Evolutionary conservation across 306 rosid species (phyloP), one percentile per base, ranked within the genome.

Genomic region (Myrica gale): DNA sequence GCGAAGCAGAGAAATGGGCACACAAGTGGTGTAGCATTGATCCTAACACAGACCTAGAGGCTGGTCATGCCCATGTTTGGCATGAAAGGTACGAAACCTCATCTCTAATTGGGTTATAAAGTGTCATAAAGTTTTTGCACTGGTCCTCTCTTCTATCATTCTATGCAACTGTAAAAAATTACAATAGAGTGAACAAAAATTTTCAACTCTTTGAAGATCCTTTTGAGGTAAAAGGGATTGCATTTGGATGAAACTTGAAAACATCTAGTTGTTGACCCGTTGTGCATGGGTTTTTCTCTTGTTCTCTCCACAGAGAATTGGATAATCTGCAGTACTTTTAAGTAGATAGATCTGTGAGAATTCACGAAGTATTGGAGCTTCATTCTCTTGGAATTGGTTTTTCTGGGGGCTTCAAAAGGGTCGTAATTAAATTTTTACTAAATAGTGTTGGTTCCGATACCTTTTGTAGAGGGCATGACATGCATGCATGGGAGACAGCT

Each of bases 31-130:
- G 99, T 82, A 89, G 87, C 69, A 90, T 96, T 76, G 98, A 96
- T 71, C 98, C 98, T 57, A 86, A 76, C 84, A 89, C 96, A 21
- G 87, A 82, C 9, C 85, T 96, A 17, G 97, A 92, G 44, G 85
- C 87, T 55, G 99, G 99, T 20, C 99, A 96, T 66, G 98, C 99
- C 83, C 99, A 96, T 81, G 82, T 89, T 66, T 96, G 99, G 99
- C 96, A 90, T 84, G 99, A 96, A 87, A 92, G 98, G 99, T 96
- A 88, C 72, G 43, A 41, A 41, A 69, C 37, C 43, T 43, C 20
- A 16, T 41, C 37, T 32, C 37, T 32, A 32, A 32, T 32, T 32
- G 37, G 37, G 16, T 44, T 53, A 53, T 50, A 17, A 77, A 63
- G 12, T 73, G 53, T 1, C 56, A 23, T 65, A 46, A 15, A 62